Conservation (phyloP, 164 flowering plant genomes). For the Nymphaea thermarum region DNA sequence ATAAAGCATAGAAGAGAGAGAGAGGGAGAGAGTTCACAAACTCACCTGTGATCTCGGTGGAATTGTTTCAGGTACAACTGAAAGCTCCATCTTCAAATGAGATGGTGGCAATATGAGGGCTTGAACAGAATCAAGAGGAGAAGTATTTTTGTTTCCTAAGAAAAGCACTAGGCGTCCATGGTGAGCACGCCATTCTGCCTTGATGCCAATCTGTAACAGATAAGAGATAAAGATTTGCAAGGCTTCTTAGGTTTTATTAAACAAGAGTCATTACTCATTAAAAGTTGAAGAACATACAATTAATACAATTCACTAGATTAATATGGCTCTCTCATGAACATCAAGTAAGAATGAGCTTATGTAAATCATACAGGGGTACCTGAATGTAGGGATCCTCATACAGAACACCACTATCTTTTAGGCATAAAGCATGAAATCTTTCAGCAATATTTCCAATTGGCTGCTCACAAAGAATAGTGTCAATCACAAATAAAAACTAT, state of each 20-base stretch:
- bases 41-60: constrained; percentile 98
- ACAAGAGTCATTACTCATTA: too few relatives aligned
- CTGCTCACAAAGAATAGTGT: constrained; percentile 32
- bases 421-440: constrained; percentile 73
- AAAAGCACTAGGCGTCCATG: constrained; percentile 93
- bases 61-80: constrained; percentile 87
- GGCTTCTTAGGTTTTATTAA: too few relatives aligned
- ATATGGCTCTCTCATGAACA: too few relatives aligned
- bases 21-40: too few relatives aligned
- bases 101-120: constrained; percentile 79
- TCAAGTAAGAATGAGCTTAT: too few relatives aligned
- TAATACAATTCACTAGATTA: too few relatives aligned
- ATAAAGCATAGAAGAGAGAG: neutral
- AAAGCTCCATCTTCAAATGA: constrained; percentile 79
- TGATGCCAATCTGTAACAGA: constrained; percentile 70
- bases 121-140: constrained; percentile 76
- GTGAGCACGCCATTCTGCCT: constrained; percentile 92
- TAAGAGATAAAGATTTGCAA: neutral
- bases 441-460: constrained; percentile 87
- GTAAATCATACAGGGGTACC: constrained; percentile 24
- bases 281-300: too few relatives aligned
- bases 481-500: neutral
- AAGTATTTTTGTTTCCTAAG: constrained; percentile 92
- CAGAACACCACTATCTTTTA: constrained; percentile 93
- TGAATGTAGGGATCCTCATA: constrained; percentile 93